Percentiles rank a stretch among this genome's conserved stretches.
Evolutionary conservation across 306 rosid species (phyloP).

Genomic region (Prunus padus): DNA sequence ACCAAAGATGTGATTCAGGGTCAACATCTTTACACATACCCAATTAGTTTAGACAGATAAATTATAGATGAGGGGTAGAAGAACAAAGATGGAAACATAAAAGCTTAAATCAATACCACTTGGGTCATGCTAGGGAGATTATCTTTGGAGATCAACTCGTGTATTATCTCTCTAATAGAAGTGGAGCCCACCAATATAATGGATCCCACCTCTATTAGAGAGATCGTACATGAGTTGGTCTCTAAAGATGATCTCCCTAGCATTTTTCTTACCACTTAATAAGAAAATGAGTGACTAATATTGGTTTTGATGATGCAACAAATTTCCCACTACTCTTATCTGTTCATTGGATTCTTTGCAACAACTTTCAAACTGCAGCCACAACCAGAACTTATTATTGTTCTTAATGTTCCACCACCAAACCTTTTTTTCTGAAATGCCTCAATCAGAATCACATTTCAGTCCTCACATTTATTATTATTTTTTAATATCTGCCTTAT

Average conservation of each 20-base stretch:
- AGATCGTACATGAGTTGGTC: too few relatives aligned
- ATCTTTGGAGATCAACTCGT: too few relatives aligned
- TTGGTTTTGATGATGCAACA: background rate
- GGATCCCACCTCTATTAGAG: too few relatives aligned
- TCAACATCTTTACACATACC: background rate
- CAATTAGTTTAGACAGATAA: background rate
- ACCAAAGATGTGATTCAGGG: background rate
- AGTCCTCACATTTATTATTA: background rate
- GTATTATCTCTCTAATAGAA: too few relatives aligned
- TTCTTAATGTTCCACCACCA: conserved; percentile 6
- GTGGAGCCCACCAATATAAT: too few relatives aligned
- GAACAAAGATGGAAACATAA: background rate
- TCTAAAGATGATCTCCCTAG: too few relatives aligned
- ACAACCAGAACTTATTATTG: background rate
- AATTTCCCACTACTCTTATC: background rate
- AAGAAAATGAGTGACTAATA: background rate
- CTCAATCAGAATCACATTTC: background rate
- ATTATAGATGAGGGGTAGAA: background rate
- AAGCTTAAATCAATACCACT: background rate
- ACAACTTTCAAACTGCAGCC: conserved; percentile 3
- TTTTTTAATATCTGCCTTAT: background rate
- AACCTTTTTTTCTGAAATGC: background rate
- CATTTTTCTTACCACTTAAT: background rate
- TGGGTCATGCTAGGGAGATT: too few relatives aligned
- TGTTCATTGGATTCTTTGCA: conserved; percentile 5